These are phyloP conservation scores for Viola pubescens DNA, from an alignment of 441 rosid genomes.

Conservation along the genomic window DNA sequence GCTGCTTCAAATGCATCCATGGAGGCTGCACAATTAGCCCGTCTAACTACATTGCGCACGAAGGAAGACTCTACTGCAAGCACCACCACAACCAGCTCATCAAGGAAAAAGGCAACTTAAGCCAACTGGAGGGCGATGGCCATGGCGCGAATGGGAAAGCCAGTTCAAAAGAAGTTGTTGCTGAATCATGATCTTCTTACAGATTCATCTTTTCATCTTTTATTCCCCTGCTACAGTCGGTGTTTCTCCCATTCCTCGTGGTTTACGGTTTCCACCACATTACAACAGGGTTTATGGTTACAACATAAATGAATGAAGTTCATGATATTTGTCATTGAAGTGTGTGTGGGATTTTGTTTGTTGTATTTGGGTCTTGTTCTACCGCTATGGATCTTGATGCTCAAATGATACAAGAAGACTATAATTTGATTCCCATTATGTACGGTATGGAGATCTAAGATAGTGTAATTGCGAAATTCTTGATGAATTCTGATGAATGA, in stretches of 20 bases:
- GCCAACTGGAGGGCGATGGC: constrained; percentile 84
- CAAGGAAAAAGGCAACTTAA: constrained; percentile 88
- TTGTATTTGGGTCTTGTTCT: constrained; percentile 16
- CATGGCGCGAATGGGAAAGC: constrained; percentile 13
- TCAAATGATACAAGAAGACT: constrained; percentile 19
- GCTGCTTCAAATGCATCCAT: constrained; percentile 96
- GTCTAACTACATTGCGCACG: constrained; percentile 87
- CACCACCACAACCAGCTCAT: constrained; percentile 94
- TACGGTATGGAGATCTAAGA: constrained; percentile 9
- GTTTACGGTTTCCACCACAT: constrained; percentile 16
- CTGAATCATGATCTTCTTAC: constrained; percentile 21
- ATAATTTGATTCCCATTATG: constrained; percentile 2
- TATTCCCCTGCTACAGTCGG: constrained; percentile 6
- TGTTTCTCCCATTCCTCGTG: constrained; percentile 6
- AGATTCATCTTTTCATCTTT: constrained; percentile 4
- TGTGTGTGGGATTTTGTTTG: constrained; percentile 27
- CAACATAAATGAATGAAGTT: constrained; percentile 9
- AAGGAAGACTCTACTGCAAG: constrained; percentile 89
- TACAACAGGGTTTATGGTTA: constrained; percentile 18
- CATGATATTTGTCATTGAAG: constrained; percentile 14
- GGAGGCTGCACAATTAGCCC: constrained; percentile 93
- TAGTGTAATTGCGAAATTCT: no score
- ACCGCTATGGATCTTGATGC: constrained; percentile 11
- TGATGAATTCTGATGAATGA: background rate
- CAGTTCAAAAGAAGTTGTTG: constrained; percentile 25